phyloP scores from a whole-genome alignment of 371 early-diverging fungal genomes.

The Haplosporangium sp. region DNA sequence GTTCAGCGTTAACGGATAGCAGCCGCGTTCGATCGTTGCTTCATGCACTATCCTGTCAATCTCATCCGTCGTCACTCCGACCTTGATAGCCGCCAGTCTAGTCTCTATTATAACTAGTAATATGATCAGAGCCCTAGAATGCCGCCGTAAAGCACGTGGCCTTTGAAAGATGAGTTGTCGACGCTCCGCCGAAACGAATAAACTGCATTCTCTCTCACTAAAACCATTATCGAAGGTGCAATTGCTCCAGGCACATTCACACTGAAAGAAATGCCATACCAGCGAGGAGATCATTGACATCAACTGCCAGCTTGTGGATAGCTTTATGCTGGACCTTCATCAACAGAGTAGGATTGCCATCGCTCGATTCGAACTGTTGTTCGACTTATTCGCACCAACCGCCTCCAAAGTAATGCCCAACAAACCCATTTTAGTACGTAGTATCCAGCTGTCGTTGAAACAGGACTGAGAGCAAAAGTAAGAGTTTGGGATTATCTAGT shows the following conservation, averaged over 20 bases:
- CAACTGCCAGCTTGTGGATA: conserved; percentile 60
- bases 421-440: neutral
- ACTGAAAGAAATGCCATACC: conserved; percentile 6
- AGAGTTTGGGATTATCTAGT: conserved; percentile 69
- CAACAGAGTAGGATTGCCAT: conserved; percentile 7
- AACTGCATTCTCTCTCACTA: neutral
- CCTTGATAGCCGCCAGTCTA: conserved; percentile 79
- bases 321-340: conserved; percentile 67
- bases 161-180: conserved; percentile 8
- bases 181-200: neutral
- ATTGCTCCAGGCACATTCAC: neutral
- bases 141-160: neutral
- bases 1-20: conserved; percentile 96
- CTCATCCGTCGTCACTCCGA: conserved; percentile 93
- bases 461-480: conserved; percentile 92
- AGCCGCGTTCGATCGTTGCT: conserved; percentile 84
- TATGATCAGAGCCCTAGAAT: neutral
- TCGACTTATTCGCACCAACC: neutral
- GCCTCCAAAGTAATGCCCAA: neutral
- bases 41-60: conserved; percentile 90
- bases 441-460: conserved; percentile 87
- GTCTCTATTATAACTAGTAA: conserved; percentile 33
- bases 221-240: neutral
- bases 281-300: conserved; percentile 41
- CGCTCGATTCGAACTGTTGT: neutral